A percentile compares a stretch with the other conserved stretches of the same genome.
Evolutionary conservation across 1,139 yeast species (phyloP).

Genomic region (Taphrina communis): DNA sequence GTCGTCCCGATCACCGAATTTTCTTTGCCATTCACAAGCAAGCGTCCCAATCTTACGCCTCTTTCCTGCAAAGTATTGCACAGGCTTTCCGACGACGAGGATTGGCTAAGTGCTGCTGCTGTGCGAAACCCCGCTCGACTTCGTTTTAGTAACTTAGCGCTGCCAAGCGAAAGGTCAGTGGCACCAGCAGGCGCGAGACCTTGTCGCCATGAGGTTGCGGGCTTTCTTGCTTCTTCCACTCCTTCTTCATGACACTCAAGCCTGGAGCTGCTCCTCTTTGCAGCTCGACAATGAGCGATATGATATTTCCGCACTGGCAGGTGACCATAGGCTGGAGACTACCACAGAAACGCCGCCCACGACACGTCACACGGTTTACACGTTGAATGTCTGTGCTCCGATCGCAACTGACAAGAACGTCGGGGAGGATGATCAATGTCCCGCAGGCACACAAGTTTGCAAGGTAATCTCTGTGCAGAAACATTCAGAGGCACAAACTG

Average conservation of each 20-base stretch:
- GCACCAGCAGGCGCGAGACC: background rate
- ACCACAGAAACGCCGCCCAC: conserved; percentile 79
- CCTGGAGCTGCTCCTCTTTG: conserved; percentile 18
- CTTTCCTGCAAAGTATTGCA: too few relatives aligned
- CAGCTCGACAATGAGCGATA: conserved; percentile 55
- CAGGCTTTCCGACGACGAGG: too few relatives aligned
- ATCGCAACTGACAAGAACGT: conserved; percentile 50
- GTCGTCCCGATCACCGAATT: too few relatives aligned
- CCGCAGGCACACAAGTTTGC: conserved; percentile 62
- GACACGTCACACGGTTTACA: conserved; percentile 66
- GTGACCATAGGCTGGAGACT: conserved; percentile 55
- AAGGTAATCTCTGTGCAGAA: conserved; percentile 15
- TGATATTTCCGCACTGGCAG: conserved; percentile 56
- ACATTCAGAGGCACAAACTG: conserved; percentile 14
- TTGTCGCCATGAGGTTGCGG: background rate
- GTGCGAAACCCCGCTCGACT: too few relatives aligned
- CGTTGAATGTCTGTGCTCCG: conserved; percentile 68
- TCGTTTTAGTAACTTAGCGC: background rate
- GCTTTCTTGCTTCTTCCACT: background rate
- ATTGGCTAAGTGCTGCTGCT: too few relatives aligned
- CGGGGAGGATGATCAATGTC: conserved; percentile 59
- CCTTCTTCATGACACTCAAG: background rate
- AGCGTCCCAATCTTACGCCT: too few relatives aligned
- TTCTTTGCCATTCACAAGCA: too few relatives aligned
- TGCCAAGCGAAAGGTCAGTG: background rate